A percentile compares a stretch with the other conserved stretches of the same genome.
Evolutionary conservation across 2,329 filamentous ascomycete species (phyloP).

Genomic region (Cladosporium phlei): DNA sequence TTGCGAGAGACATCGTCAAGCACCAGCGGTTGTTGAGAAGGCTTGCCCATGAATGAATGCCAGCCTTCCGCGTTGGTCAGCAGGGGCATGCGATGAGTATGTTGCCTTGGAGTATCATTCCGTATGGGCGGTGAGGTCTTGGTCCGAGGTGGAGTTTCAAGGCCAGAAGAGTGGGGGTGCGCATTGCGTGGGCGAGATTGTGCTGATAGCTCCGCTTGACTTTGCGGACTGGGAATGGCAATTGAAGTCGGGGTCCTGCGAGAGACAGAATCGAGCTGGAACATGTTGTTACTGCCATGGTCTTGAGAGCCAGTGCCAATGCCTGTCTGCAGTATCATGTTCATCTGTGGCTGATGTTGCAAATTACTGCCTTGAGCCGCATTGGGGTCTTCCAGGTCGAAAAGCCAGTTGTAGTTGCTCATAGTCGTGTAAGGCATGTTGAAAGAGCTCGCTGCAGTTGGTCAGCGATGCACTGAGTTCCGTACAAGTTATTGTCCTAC

Average conservation of each 20-base stretch:
- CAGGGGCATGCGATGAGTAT: neutral
- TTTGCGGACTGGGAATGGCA: neutral
- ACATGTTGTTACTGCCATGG: no score
- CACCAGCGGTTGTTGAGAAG: conserved; percentile 11
- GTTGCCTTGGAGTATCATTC: neutral
- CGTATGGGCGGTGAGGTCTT: neutral
- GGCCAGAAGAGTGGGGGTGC: neutral
- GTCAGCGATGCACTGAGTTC: neutral
- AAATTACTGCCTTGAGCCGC: neutral
- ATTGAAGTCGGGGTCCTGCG: neutral
- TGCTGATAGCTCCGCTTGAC: conserved; percentile 9
- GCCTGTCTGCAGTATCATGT: no score
- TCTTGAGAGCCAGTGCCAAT: no score
- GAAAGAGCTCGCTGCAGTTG: conserved; percentile 51
- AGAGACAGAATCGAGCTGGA: no score
- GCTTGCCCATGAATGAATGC: conserved; percentile 10
- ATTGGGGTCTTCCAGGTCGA: conserved; percentile 34
- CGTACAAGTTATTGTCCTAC: conserved; percentile 21
- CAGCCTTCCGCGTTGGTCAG: neutral
- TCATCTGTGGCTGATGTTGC: neutral
- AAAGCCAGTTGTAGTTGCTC: conserved; percentile 60
- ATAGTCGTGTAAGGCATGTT: conserved; percentile 63
- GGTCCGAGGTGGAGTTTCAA: neutral
- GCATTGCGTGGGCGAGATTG: conserved; percentile 5
- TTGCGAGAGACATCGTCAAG: conserved; percentile 41